phyloP scores from a whole-genome alignment of 2,329 filamentous ascomycete genomes.

The Botryotinia globosa region DNA sequence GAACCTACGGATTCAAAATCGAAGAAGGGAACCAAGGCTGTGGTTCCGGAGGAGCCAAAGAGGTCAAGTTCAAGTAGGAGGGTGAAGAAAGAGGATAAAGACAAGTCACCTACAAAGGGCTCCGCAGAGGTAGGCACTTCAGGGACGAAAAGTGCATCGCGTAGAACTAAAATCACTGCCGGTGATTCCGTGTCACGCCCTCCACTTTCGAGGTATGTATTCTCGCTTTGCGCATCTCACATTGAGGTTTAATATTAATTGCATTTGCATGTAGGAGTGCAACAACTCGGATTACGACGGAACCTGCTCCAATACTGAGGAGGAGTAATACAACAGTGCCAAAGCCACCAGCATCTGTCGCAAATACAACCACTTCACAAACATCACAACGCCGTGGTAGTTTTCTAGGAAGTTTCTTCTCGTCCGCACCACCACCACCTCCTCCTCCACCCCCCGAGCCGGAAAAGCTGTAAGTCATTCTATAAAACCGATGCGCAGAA shows the following conservation, averaged over 20 bases:
- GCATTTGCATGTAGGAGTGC: conserved; percentile 23
- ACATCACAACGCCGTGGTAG: conserved; percentile 23
- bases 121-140: conserved; percentile 20
- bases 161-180: conserved; percentile 27
- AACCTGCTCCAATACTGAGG: conserved; percentile 24
- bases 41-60: conserved; percentile 31
- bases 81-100: conserved; percentile 22
- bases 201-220: conserved; percentile 31
- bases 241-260: conserved; percentile 24
- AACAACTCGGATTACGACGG: conserved; percentile 19
- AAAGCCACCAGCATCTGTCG: conserved; percentile 24
- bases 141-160: conserved; percentile 27
- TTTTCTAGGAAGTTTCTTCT: conserved; percentile 32
- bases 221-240: background rate
- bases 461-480: conserved; percentile 32
- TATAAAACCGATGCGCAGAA: background rate
- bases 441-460: conserved; percentile 25
- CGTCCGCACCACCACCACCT: conserved; percentile 22
- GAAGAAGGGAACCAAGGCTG: conserved; percentile 33
- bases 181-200: conserved; percentile 25
- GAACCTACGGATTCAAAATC: conserved; percentile 25
- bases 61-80: conserved; percentile 24
- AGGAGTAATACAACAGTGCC: conserved; percentile 31
- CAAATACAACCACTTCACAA: conserved; percentile 23
- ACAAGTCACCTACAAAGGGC: conserved; percentile 22